These are phyloP conservation scores for Neofusicoccum umdonicola DNA, from an alignment of 2,329 filamentous ascomycete species.

Conservation along the genomic window DNA sequence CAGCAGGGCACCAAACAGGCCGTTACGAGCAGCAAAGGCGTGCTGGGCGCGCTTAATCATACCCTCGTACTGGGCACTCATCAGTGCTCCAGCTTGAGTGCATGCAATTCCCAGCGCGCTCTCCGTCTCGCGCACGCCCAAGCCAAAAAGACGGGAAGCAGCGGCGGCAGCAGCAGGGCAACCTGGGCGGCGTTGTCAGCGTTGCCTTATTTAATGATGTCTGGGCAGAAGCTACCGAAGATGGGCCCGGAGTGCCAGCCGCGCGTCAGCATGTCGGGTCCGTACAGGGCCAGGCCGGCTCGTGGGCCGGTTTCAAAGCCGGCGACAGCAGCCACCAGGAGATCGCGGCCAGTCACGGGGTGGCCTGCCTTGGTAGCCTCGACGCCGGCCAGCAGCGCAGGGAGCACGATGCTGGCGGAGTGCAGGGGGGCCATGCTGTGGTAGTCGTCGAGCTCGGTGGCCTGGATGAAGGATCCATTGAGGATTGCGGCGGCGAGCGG, in stretches of 20 bases:
- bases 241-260: slow-evolving; percentile 45
- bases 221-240: slow-evolving; percentile 25
- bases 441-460: slow-evolving; percentile 46
- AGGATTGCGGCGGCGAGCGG: slow-evolving; percentile 42
- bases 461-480: slow-evolving; percentile 46
- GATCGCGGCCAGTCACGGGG: slow-evolving; percentile 24
- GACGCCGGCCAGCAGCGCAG: slow-evolving; percentile 40
- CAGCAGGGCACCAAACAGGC: slow-evolving; percentile 41
- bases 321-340: slow-evolving; percentile 39
- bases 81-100: slow-evolving; percentile 41
- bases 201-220: not conserved
- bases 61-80: slow-evolving; percentile 45
- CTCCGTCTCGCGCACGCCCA: slow-evolving; percentile 31
- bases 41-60: slow-evolving; percentile 49
- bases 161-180: slow-evolving; percentile 35
- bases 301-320: slow-evolving; percentile 43
- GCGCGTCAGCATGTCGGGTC: slow-evolving; percentile 36
- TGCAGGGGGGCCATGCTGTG: slow-evolving; percentile 43
- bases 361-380: slow-evolving; percentile 17
- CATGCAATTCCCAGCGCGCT: slow-evolving; percentile 41
- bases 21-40: slow-evolving; percentile 46
- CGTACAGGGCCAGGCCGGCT: slow-evolving; percentile 39
- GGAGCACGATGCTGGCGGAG: slow-evolving; percentile 38
- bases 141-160: slow-evolving; percentile 32
- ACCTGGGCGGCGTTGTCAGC: slow-evolving; percentile 18